These are phyloP conservation scores for Acephala macrosclerotiorum DNA, from an alignment of 2,329 filamentous ascomycete species.

Conservation along the genomic window DNA sequence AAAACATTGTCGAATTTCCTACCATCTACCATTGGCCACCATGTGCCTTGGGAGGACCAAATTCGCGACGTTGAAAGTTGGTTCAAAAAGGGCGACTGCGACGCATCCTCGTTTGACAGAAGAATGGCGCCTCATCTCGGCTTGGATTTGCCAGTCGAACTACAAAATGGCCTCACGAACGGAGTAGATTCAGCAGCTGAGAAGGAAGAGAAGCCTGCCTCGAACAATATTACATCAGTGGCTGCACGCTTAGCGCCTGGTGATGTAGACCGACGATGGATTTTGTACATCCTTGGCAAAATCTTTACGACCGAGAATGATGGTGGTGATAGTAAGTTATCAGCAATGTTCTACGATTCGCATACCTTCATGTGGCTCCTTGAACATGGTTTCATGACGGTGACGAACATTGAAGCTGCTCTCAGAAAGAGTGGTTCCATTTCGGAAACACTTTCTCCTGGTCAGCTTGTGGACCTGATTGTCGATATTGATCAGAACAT, in stretches of 20 bases:
- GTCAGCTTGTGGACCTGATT: conserved; percentile 68
- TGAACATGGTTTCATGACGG: conserved; percentile 65
- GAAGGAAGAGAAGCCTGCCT: background rate
- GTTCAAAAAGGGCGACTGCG: conserved; percentile 44
- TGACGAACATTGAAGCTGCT: conserved; percentile 64
- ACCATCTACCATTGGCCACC: conserved; percentile 34
- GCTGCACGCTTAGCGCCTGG: conserved; percentile 53
- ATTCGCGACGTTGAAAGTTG: conserved; percentile 45
- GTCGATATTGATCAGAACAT: conserved; percentile 73
- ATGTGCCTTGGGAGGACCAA: conserved; percentile 29
- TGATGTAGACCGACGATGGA: conserved; percentile 69
- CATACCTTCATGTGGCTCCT: conserved; percentile 65
- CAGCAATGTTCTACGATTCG: conserved; percentile 53
- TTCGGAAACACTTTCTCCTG: conserved; percentile 54
- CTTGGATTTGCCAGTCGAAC: conserved; percentile 32
- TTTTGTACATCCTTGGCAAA: conserved; percentile 59
- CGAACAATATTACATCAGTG: conserved; percentile 40
- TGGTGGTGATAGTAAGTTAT: conserved; percentile 38
- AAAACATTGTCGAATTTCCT: conserved; percentile 38
- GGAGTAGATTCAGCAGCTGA: conserved; percentile 17
- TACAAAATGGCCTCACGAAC: conserved; percentile 14
- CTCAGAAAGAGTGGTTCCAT: conserved; percentile 56
- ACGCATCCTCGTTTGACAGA: conserved; percentile 49
- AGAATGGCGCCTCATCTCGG: conserved; percentile 47
- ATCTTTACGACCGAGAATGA: conserved; percentile 49